Base-by-base conservation (phyloP, 2,329 filamentous ascomycete genomes). In the Epichloe gansuensis region DNA sequence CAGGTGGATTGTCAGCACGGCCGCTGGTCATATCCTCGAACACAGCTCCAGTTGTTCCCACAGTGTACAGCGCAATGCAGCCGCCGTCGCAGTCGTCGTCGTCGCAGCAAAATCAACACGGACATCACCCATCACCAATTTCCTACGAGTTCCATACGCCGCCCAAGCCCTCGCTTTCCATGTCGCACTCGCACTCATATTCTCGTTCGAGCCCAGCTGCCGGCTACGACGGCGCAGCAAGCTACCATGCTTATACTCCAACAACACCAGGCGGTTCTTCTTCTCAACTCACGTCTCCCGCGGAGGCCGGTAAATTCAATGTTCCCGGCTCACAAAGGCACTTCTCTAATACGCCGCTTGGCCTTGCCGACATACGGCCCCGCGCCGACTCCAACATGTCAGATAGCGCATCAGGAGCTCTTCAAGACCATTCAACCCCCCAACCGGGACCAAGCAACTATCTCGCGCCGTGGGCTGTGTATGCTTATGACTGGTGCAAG, bases 401-500 rank as follows among this genome's bases (percentile, higher is more conserved):
- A 17, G 89, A 95, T 58, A 80, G 82, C 48, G 72, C 78, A 13
- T 75, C 82, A 42, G 83, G 82, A 68, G 67, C 74, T 68, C 58
- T 76, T 42, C 85, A 85, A 63, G 86, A 89, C 62, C 74, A 81
- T 49, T 79, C 81, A 56, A 80, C 64, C 66, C 80, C 56, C 56
- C 73, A 80, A 68, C 66, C 84, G 64, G 68, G 87, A 64, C 94
- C 91, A 57, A 95, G 89, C 74, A 96, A 91, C 66, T 95, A 96
- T 64, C 72, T 95, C 56, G 89, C 91, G 4, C 90, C 91, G 0
- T 98, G 93, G 89, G 85, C 89, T 13, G 84, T 95, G 51, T 98
- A 97, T 67, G 91, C 93, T 12, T 91, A 95, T 62, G 93, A 98
- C 71, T 98, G 93, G 93, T 98, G 93, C 74, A 98, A 98, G 70